Evolutionary conservation across 192 early-diverging fungal genomes (phyloP), one percentile per base, ranked within the genome.

Genomic region (Mortierella hygrophila): DNA sequence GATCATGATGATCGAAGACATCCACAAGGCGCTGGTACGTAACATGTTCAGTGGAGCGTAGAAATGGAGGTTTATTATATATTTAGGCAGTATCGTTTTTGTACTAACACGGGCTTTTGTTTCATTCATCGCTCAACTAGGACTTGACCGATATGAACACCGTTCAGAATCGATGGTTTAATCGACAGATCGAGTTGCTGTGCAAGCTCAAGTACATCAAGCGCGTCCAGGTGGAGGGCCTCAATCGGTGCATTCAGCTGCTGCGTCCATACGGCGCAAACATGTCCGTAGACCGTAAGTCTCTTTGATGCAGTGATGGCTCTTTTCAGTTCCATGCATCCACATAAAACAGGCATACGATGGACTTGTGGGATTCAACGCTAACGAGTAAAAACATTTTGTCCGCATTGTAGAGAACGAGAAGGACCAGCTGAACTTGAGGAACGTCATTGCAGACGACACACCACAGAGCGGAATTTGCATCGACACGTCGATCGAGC

Each of bases 151-250:
- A 85, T 47, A 86, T 85, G 78, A 87, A 80, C 37, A 60, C 52
- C 18, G 89, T 89, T 38, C 87, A 89, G 46, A 91, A 92, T 46
- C 88, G 89, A 54, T 94, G 91, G 91, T 94, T 94, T 80, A 94
- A 93, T 80, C 79, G 91, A 11, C 90, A 89, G 15, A 72, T 94
- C 13, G 90, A 88, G 11, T 71, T 81, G 4, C 76, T 94, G 18
- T 68, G 76, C 37, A 86, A 90, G 20, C 80, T 87, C 55, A 91
- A 91, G 20, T 92, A 88, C 70, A 87, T 94, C 55, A 90, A 92
- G 49, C 90, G 89, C 18, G 87, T 90, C 16, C 79, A 83, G 23
- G 88, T 88, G 0, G 79, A 82, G 32, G 81, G 85, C 1, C 13
- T 75, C 16, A 83, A 89, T 11, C 85, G 93, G 49, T 94, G 94